Evolutionary conservation across 768 basidiomycete genomes (phyloP).

Genomic region (Agrocybe pediades): DNA sequence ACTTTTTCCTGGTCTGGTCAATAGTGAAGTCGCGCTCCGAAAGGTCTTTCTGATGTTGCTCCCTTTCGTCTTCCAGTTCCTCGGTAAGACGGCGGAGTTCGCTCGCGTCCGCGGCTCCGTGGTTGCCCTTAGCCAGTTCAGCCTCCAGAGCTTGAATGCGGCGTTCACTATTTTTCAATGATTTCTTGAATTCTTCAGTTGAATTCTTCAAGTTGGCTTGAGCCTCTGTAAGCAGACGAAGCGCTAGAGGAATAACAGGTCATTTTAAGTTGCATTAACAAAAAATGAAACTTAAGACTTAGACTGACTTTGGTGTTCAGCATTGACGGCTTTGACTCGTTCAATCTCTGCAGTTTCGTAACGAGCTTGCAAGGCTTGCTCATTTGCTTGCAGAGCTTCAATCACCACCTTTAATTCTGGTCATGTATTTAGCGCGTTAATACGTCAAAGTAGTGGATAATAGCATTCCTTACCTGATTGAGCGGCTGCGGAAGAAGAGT

Average conservation of each 20-base stretch:
- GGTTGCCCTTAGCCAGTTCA: constrained; percentile 68
- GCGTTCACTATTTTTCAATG: constrained; percentile 49
- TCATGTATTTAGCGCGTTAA: constrained; percentile 3
- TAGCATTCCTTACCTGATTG: constrained; percentile 47
- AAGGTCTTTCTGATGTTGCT: constrained; percentile 80
- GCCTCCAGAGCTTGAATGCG: constrained; percentile 60
- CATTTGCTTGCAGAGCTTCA: constrained; percentile 66
- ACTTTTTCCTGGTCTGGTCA: constrained; percentile 84
- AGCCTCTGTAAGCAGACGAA: constrained; percentile 59
- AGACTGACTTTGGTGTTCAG: constrained; percentile 59
- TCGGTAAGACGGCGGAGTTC: constrained; percentile 69
- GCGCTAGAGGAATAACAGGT: constrained; percentile 38
- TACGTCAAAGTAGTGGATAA: not conserved
- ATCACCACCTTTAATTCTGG: constrained; percentile 65
- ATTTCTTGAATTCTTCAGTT: constrained; percentile 51
- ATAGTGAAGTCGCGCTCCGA: constrained; percentile 75
- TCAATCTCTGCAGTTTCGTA: constrained; percentile 73
- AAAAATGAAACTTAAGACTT: not conserved
- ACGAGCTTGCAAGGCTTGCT: constrained; percentile 55
- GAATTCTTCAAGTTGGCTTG: constrained; percentile 59
- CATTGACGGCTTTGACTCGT: constrained; percentile 62
- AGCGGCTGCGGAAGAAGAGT: constrained; percentile 59
- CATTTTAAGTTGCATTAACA: constrained; percentile 12
- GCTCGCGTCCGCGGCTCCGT: constrained; percentile 65
- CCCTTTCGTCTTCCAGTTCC: constrained; percentile 77